Conservation (phyloP, 352 stramenopile species). For the Aphanomyces astaci region DNA sequence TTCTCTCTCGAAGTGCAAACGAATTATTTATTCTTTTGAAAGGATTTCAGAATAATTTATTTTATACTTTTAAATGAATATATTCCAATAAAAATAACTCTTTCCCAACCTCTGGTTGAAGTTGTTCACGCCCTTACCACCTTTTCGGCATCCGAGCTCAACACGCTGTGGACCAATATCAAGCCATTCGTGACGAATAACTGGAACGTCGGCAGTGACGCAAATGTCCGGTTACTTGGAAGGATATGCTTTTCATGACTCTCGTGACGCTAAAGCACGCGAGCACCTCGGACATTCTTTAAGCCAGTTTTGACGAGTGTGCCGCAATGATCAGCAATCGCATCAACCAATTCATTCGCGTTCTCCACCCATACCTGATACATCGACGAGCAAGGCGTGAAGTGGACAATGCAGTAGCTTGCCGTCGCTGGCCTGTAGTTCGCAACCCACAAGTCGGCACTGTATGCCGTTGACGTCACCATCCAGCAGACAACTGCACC, state of each 20-base stretch:
- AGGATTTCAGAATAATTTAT: no score
- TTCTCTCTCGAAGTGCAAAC: no score
- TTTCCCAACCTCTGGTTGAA: no score
- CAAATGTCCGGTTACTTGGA: background rate
- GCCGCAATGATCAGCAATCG: slow-evolving; percentile 5
- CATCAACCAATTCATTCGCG: background rate
- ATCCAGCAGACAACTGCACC: background rate
- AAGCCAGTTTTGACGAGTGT: background rate
- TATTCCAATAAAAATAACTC: no score
- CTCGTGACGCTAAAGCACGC: background rate
- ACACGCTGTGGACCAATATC: background rate
- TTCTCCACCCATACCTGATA: slow-evolving; percentile 2
- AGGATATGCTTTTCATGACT: slow-evolving; percentile 14
- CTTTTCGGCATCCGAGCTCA: background rate
- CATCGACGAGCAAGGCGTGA: background rate
- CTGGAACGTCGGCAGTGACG: slow-evolving; percentile 5
- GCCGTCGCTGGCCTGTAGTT: background rate
- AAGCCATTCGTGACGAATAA: background rate
- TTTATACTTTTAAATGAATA: no score
- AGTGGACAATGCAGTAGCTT: slow-evolving; percentile 4
- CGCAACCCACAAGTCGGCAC: background rate
- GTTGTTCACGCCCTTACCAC: background rate
- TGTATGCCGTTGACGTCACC: slow-evolving; percentile 10
- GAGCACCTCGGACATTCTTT: slow-evolving; percentile 6
- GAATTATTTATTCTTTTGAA: no score